Conservation (phyloP, 2,329 filamentous ascomycete species). For the Fusarium sambucinum region DNA sequence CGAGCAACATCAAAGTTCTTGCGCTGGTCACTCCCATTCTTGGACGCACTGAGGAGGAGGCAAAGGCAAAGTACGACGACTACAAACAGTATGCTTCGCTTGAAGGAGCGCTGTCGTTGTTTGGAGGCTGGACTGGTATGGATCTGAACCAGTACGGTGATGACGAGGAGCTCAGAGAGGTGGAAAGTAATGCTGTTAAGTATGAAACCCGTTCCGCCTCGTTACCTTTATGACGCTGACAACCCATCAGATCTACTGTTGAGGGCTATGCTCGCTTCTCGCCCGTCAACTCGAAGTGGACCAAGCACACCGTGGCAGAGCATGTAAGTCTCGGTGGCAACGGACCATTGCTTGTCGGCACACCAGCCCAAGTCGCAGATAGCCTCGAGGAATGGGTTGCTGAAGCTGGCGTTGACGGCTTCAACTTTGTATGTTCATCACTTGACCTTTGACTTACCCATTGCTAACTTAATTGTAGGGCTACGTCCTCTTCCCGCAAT, state of each 20-base stretch:
- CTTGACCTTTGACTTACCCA: background rate
- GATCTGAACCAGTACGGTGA: constrained; percentile 69
- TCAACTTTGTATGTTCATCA: constrained; percentile 66
- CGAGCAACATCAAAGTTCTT: constrained; percentile 73
- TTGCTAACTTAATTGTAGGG: background rate
- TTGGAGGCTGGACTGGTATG: constrained; percentile 79
- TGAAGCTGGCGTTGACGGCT: constrained; percentile 79
- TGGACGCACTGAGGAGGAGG: constrained; percentile 74
- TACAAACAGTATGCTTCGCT: constrained; percentile 67
- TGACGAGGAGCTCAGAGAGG: constrained; percentile 72
- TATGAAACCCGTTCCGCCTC: constrained; percentile 49
- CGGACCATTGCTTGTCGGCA: constrained; percentile 73
- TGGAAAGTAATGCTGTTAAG: constrained; percentile 70
- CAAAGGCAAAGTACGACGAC: constrained; percentile 71
- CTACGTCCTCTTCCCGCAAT: constrained; percentile 62
- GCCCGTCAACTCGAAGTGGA: constrained; percentile 64
- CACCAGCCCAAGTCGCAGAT: constrained; percentile 73
- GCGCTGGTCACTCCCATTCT: constrained; percentile 75
- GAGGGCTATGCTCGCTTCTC: constrained; percentile 2
- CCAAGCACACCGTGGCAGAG: constrained; percentile 76
- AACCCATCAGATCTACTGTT: background rate
- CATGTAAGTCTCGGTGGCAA: constrained; percentile 76
- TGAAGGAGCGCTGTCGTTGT: constrained; percentile 77
- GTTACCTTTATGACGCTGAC: background rate
- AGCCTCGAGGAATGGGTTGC: constrained; percentile 74